Base-by-base conservation (phyloP, 495 filamentous ascomycete species). In the Beverwykella pulmonaria region DNA sequence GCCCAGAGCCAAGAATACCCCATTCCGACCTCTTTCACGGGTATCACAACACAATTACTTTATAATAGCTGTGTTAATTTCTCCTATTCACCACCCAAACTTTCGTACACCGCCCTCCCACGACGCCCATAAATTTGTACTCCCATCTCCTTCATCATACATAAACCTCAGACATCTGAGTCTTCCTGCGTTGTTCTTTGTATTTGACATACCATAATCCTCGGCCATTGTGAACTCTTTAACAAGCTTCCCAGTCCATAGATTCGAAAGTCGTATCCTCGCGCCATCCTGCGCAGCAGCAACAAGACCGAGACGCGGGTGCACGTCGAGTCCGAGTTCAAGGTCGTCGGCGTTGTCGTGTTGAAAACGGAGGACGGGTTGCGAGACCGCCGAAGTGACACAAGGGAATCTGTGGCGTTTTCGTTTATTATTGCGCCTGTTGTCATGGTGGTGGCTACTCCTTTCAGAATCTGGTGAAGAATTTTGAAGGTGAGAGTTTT, bases 281-380 rank as follows among this genome's bases (percentile, higher is more conserved):
- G 32, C 52, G 25, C 63, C 47, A 0, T 67, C 59, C 12, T 73
- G 65, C 14, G 54, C 74, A 3, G 72, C 76, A 29, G 76, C 76
- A 14, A 75, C 54, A 2, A 78, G 30, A 22, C 72, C 72, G 2
- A 67, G 34, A 0, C 73, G 49, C 1, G 61, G 8, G 50, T 68
- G 44, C n/a, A 75, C 59, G 26, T 74, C 75, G 41, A 77, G 30
- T 10, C 72, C 75, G 3, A 74, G 69, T 19, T 53, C 50, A 1
- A 25, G 23, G 27, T 30, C 23, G 5, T 52, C 41, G 14, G 20
- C 6, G 61, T 71, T 70, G 17, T 20, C 26, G 34, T 73, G 60
- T 2, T 57, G 59, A 58, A 67, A 75, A 4, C 2, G 27, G 32
- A 69, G 32, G 8, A 65, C 39, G 7, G 63, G 30, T 20, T 58